Percentiles rank a stretch among this genome's conserved stretches.
Evolutionary conservation across 306 rosid species (phyloP).

Genomic region (Vigna nakashimae): DNA sequence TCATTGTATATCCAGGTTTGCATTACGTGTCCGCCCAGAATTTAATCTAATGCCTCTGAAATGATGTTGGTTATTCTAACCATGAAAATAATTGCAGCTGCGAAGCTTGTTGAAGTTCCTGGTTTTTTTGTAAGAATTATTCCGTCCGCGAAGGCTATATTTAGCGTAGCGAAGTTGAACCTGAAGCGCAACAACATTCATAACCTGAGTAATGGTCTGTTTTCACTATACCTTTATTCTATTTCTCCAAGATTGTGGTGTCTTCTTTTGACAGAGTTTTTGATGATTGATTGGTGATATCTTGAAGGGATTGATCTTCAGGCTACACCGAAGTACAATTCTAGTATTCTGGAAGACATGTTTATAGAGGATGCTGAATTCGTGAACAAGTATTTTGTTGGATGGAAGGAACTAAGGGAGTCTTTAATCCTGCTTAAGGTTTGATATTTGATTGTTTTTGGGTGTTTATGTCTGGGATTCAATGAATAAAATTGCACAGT

Average conservation of each 20-base stretch:
- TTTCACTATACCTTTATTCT: slow-evolving; percentile 23
- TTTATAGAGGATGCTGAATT: slow-evolving; percentile 68
- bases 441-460: slow-evolving; percentile 29
- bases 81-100: slow-evolving; percentile 52
- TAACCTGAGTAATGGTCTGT: slow-evolving; percentile 65
- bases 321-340: slow-evolving; percentile 87
- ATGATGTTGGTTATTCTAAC: slow-evolving; percentile 9
- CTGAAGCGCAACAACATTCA: slow-evolving; percentile 75
- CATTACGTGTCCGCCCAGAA: not conserved
- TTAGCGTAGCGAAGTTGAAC: slow-evolving; percentile 65
- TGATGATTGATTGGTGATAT: slow-evolving; percentile 40
- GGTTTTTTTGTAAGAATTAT: slow-evolving; percentile 66
- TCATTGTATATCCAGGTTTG: slow-evolving; percentile 79
- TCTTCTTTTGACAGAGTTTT: slow-evolving; percentile 20
- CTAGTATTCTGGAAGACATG: slow-evolving; percentile 92
- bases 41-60: not conserved
- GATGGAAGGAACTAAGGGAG: slow-evolving; percentile 76
- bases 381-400: slow-evolving; percentile 58
- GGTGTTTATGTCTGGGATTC: not conserved
- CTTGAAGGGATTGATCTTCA: slow-evolving; percentile 58
- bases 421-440: slow-evolving; percentile 84
- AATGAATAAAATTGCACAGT: slow-evolving; percentile 9
- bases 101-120: slow-evolving; percentile 57
- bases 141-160: slow-evolving; percentile 69
- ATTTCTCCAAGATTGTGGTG: slow-evolving; percentile 10